Base-by-base conservation (phyloP, 2,329 filamentous ascomycete species). In the Fusarium cyanostomum region DNA sequence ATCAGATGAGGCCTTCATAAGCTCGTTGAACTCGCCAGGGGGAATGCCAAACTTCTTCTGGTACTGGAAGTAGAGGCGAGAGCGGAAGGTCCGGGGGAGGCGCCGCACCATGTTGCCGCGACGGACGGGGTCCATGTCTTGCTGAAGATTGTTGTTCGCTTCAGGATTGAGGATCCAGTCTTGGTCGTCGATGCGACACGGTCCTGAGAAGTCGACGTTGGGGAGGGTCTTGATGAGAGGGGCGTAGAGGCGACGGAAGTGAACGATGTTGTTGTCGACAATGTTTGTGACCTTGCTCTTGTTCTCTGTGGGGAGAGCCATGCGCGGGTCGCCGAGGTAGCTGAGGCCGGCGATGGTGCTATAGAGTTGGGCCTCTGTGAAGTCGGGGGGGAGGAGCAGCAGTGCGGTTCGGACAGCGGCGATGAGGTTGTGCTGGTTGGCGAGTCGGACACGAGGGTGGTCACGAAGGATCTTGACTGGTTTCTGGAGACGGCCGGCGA, bases 401-500 rank as follows among this genome's bases (percentile, higher is more conserved):
- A 99, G 84, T 0, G 95, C 92, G 4, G 94, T 94, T 56, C 95
- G 91, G 6, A 98, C 83, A 3, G 96, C 96, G 8, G 94, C 94
- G 38, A 98, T 85, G 15, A 99, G 85, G 75, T 99, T 99, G 76
- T 96, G 90, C 77, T 99, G 95, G 76, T 99, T 98, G 5, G 94
- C 92, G 28, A 98, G 86, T 28, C 95, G 92, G 35, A 99, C 93
- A 45, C 89, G 89, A 1, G 95, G 92, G 72, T 99, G 92, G 74
- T 99, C 95, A 46, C 94, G 90, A 15, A 99, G 85, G 67, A 99
- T 98, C 81, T 99, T 98, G 77, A 97, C 95, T 2, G 95, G 95
- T 75, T 99, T 99, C 65, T 99, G 95, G 49, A 99, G 84, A 30
- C 95, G 91, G 5, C 95, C 95, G 7, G 96, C 95, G n/a, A 99